These are phyloP conservation scores for Corrigiola litoralis DNA, from an alignment of 179 eudicot genomes.

Conservation along the genomic window DNA sequence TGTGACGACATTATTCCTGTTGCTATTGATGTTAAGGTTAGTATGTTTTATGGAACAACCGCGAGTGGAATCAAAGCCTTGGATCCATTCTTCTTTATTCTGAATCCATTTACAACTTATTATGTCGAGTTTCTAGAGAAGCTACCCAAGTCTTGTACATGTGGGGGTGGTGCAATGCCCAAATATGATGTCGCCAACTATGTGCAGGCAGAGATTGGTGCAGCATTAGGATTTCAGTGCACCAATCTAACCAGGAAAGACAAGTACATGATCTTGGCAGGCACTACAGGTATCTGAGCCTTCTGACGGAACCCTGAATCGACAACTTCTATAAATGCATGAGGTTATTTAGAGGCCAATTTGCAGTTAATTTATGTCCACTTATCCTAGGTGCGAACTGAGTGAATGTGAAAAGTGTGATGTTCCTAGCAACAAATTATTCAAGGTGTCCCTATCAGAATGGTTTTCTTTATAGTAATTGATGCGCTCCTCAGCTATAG, in stretches of 20 bases:
- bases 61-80: constrained; percentile 81
- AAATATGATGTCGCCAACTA: constrained; percentile 81
- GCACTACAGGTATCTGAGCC: no score
- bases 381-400: no score
- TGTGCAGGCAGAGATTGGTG: constrained; percentile 63
- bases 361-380: no score
- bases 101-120: constrained; percentile 79
- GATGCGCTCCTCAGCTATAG: no score
- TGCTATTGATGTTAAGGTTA: constrained; percentile 56
- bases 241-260: constrained; percentile 77
- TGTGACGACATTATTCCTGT: constrained; percentile 85
- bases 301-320: no score
- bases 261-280: constrained; percentile 89
- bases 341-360: no score
- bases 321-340: no score
- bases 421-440: no score
- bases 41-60: constrained; percentile 90
- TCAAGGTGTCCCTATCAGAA: no score
- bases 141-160: constrained; percentile 51
- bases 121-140: constrained; percentile 47
- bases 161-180: constrained; percentile 64
- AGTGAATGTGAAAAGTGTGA: no score
- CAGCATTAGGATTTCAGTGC: constrained; percentile 81
- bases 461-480: no score
- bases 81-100: constrained; percentile 81